A percentile compares a stretch with the other conserved stretches of the same genome.
phyloP scores from a whole-genome alignment of 78 protist genomes.

The Thecamonas trahens region DNA sequence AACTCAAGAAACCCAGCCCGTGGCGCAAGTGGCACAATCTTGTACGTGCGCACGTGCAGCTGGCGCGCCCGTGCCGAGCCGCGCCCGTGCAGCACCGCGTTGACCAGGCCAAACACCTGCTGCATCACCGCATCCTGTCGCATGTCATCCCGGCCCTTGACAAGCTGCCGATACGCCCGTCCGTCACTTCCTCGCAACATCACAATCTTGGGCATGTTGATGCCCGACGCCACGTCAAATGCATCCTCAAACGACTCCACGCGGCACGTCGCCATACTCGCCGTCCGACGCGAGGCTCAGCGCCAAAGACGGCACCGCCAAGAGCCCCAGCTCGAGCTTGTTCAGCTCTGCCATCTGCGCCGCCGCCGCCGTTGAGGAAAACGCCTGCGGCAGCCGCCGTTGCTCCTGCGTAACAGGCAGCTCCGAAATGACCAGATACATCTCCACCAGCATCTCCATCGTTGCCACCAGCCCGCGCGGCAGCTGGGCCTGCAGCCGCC shows the following conservation, averaged over 20 bases:
- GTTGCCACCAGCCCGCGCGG: not conserved
- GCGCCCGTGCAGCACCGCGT: slow-evolving; percentile 23
- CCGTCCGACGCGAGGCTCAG: not conserved
- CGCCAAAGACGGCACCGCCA: not conserved
- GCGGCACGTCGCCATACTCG: not conserved
- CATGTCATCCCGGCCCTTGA: slow-evolving; percentile 65
- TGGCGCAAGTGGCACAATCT: slow-evolving; percentile 70
- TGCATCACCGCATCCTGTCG: slow-evolving; percentile 86
- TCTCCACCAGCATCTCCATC: no score
- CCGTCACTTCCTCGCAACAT: slow-evolving; percentile 48
- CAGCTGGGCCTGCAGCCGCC: not conserved
- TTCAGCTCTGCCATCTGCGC: no score
- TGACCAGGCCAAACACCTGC: slow-evolving; percentile 72
- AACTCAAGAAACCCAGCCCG: slow-evolving; percentile 61
- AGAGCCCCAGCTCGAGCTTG: not conserved
- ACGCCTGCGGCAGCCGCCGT: not conserved
- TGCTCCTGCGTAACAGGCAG: not conserved
- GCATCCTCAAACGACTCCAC: not conserved
- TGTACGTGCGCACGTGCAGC: slow-evolving; percentile 56
- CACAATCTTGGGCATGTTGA: slow-evolving; percentile 55
- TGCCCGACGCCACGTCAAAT: slow-evolving; percentile 36
- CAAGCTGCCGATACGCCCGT: not conserved
- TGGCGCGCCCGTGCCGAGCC: not conserved
- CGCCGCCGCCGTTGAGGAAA: not conserved
- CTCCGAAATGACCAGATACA: not conserved